A percentile compares a stretch with the other conserved stretches of the same genome.
phyloP scores from a whole-genome alignment of 2,329 filamentous ascomycete species.

The Aciculosporium take region DNA sequence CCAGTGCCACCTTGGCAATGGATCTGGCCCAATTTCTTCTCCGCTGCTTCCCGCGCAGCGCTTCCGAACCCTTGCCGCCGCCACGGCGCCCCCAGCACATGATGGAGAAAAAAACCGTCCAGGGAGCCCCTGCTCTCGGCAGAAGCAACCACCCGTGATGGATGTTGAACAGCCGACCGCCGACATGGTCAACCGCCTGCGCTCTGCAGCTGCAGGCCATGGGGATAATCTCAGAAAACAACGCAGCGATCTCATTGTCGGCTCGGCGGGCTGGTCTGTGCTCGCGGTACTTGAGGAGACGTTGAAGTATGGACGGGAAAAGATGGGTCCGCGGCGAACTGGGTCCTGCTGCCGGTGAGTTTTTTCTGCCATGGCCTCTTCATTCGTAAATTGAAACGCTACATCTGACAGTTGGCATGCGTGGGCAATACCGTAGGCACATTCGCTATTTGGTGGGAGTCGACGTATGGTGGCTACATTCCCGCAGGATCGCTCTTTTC shows the following conservation, averaged over 20 bases:
- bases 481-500: constrained; percentile 3
- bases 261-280: not conserved
- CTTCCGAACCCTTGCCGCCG: no score
- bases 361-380: no score
- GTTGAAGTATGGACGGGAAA: not conserved
- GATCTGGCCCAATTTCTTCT: not conserved
- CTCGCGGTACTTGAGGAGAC: not conserved
- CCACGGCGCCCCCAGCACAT: not conserved
- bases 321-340: not conserved
- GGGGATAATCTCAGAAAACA: not conserved
- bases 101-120: not conserved
- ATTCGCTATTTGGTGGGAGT: constrained; percentile 5
- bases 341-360: not conserved
- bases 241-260: not conserved
- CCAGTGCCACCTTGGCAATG: no score
- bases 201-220: not conserved
- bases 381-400: no score
- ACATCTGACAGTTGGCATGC: not conserved
- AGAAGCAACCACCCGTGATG: not conserved
- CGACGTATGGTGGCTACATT: constrained; percentile 2
- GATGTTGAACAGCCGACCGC: not conserved
- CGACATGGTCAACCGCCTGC: not conserved
- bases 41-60: not conserved
- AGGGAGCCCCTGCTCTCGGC: not conserved
- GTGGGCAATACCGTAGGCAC: no score